Conservation (phyloP, 805 yeast species). For the Metschnikowia cerradonensis region DNA sequence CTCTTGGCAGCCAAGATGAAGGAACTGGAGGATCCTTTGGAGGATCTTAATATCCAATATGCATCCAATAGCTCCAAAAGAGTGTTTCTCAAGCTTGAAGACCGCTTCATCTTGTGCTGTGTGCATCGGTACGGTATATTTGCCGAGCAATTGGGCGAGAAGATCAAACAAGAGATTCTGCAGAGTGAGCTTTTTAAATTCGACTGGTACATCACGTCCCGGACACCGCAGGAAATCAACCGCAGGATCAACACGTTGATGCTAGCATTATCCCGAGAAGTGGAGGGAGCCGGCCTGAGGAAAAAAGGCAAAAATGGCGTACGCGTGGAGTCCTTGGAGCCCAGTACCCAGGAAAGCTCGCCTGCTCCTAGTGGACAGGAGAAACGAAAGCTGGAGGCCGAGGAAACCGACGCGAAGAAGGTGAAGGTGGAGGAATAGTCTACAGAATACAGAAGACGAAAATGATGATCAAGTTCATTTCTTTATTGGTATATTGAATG, state of each 20-base stretch:
- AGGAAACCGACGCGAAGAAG: slow-evolving; percentile 7
- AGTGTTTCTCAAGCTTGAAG: slow-evolving; percentile 66
- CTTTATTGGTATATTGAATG: no score
- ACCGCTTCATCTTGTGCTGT: slow-evolving; percentile 57
- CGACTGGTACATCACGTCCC: slow-evolving; percentile 69
- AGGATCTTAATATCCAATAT: slow-evolving; percentile 60
- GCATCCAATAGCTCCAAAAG: slow-evolving; percentile 84
- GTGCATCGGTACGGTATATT: slow-evolving; percentile 64
- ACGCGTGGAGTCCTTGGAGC: slow-evolving; percentile 36
- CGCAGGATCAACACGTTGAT: slow-evolving; percentile 66
- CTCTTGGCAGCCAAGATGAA: slow-evolving; percentile 52
- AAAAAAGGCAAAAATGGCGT: slow-evolving; percentile 25
- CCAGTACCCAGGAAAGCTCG: slow-evolving; percentile 20
- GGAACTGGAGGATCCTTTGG: slow-evolving; percentile 54
- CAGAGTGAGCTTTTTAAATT: slow-evolving; percentile 59
- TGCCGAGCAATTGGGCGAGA: slow-evolving; percentile 56
- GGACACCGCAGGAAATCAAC: slow-evolving; percentile 68
- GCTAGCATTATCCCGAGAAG: slow-evolving; percentile 63
- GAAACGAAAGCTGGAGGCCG: slow-evolving; percentile 2
- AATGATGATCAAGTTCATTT: background rate
- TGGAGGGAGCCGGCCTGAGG: slow-evolving; percentile 57
- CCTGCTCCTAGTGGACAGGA: slow-evolving; percentile 9
- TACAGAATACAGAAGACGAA: background rate
- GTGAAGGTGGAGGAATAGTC: slow-evolving; percentile 7
- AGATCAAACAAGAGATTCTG: slow-evolving; percentile 60